Evolutionary conservation across 768 basidiomycete genomes (phyloP), one percentile per base, ranked within the genome.

Genomic region (Phylloporus arenicola): DNA sequence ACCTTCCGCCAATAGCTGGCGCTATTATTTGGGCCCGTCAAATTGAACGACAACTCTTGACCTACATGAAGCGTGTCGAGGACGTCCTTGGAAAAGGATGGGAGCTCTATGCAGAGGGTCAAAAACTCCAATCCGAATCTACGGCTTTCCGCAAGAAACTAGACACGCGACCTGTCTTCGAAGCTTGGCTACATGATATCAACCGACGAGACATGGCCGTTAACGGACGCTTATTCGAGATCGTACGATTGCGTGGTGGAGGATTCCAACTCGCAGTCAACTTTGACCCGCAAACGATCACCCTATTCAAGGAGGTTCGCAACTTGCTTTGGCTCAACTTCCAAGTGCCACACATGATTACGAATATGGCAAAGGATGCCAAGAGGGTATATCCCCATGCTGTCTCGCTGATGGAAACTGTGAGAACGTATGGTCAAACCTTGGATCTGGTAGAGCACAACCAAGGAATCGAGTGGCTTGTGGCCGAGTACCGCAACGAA

Each of bases 21-120:
- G 91, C 96, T 16, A 96, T 98, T 67, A 92, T 95, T 59, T 99
- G 96, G 96, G 95, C 96, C 0, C 80, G 88, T n/a, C 96, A 98
- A 73, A 99, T 99, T 54, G 95, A 97, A 61, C 83, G 93, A 4
- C 96, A 99, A 63, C 82, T 99, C 3, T 77, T 87, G 51, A 85
- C 92, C 1, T 97, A 98, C 74, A 99, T 99, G 95, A 95, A 94
- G 67, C 88, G 95, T 14, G 95, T 98, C 45, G 96, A 98, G 63
- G 95, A 98, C 65, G 96, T 99, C 3, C 83, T 99, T 8, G 89
- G 95, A 6, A 95, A 92, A 68, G 95, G 92, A 7, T 99, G 96
- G 95, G 94, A 97, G 63, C 83, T 92, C 52, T 98, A 99, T 59
- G 94, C 95, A n/a, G 96, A 99, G 61, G 96, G 96, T 6, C 93